Percentiles rank a stretch among this genome's conserved stretches.
Conservation (phyloP, 441 rosid species). For the Erodium texanum region DNA sequence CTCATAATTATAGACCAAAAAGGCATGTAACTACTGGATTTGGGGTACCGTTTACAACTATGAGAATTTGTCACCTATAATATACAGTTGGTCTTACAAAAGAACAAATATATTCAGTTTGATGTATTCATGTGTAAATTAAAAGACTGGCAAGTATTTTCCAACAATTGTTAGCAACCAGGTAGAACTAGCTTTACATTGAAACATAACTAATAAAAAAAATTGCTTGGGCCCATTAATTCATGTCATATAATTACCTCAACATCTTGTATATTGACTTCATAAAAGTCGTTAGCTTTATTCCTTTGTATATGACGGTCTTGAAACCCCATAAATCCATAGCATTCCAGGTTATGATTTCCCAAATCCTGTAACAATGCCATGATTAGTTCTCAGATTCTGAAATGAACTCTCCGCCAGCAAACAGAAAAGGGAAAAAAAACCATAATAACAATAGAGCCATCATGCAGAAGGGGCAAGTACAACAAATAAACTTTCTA, state of each 20-base stretch:
- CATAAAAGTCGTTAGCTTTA: conserved; percentile 10
- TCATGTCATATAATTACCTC: conserved; percentile 29
- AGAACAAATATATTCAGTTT: neutral
- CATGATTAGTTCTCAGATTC: neutral
- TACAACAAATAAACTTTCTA: too few species aligned
- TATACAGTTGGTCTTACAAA: neutral
- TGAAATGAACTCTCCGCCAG: neutral
- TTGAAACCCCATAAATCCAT: neutral
- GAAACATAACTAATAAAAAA: neutral
- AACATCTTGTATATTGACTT: conserved; percentile 13
- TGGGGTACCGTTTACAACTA: too few species aligned
- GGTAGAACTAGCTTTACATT: conserved; percentile 10
- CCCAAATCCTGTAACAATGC: neutral
- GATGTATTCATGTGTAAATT: neutral
- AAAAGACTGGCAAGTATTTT: neutral
- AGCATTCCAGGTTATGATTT: neutral
- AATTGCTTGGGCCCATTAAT: conserved; percentile 8
- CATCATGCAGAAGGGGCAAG: neutral
- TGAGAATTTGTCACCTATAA: neutral
- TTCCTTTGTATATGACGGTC: conserved; percentile 8
- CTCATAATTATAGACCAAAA: neutral
- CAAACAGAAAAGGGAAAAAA: neutral
- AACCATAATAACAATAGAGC: neutral
- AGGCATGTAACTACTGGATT: neutral
- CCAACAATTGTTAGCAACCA: neutral